Evolutionary conservation across 2,329 filamentous ascomycete species (phyloP).

Genomic region (Pseudogymnoascus sp.): DNA sequence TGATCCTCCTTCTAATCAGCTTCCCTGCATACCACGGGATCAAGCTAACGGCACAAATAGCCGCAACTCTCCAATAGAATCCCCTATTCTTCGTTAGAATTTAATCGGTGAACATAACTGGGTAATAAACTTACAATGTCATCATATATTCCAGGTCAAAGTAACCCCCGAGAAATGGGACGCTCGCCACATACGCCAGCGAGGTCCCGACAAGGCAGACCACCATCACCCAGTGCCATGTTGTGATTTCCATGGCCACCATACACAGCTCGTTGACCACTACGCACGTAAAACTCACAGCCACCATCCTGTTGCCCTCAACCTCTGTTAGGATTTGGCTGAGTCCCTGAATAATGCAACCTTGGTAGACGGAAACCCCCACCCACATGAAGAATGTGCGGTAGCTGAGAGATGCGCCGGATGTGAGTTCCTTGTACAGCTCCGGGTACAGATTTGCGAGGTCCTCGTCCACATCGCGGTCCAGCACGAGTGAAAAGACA

Average conservation of each 20-base stretch:
- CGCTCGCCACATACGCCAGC: constrained; percentile 67
- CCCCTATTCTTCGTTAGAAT: constrained; percentile 42
- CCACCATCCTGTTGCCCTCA: constrained; percentile 69
- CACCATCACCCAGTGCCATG: constrained; percentile 94
- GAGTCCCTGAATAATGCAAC: constrained; percentile 89
- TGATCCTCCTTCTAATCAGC: constrained; percentile 74
- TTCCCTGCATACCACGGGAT: constrained; percentile 85
- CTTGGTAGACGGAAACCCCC: constrained; percentile 89
- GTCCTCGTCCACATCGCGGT: constrained; percentile 90
- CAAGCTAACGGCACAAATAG: constrained; percentile 71
- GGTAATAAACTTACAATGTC: constrained; percentile 47
- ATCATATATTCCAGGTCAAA: constrained; percentile 78
- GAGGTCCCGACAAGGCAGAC: constrained; percentile 76
- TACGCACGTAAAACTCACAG: constrained; percentile 84
- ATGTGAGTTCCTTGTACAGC: constrained; percentile 94
- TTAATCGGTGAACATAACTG: constrained; percentile 14
- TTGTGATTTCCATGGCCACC: constrained; percentile 94
- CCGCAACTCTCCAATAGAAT: constrained; percentile 81
- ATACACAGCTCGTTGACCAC: constrained; percentile 93
- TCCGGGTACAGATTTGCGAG: constrained; percentile 94
- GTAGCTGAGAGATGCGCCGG: constrained; percentile 79
- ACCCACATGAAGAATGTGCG: constrained; percentile 97
- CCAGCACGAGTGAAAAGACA: constrained; percentile 87
- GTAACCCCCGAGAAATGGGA: constrained; percentile 83
- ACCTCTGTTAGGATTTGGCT: constrained; percentile 80